Base-by-base conservation (phyloP, 352 stramenopile species). In the Phytophthora macrochlamydospora region DNA sequence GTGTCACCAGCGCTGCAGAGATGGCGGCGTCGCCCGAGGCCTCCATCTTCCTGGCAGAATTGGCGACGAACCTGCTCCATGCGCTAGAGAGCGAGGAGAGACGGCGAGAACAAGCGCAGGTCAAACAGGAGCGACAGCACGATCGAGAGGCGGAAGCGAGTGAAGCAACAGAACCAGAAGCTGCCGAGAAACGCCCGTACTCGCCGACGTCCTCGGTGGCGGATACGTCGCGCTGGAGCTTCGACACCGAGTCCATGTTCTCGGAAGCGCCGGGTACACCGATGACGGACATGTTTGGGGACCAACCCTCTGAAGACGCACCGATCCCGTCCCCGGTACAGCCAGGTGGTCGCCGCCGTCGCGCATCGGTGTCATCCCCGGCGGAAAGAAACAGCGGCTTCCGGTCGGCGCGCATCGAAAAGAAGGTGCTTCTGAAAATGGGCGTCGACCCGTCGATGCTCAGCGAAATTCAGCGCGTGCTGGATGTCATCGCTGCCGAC, bases 31-130 rank as follows among this genome's bases (percentile, higher is more conserved):
- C 86, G 18, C 80, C 82, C 1, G 86, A 94, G 62, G 71, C 81
- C 37, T 84, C 86, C n/a, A 85, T 94, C 33, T 87, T 94, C 42
- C 62, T 94, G 42, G 78, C 84, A 0, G 86, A 94, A 49, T 53
- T 92, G 18, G 86, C 83, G 3, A 92, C 83, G 11, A 92, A 94
- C 58, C 57, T 94, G 7, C 76, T 84, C 62, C 86, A 94, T 59
- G 73, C 80, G 31, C 57, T 92, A 1, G 83, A 92, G 45, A 79
- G 75, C 28, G 83, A 92, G 58, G 73, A 75, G 4, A 62, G 70
- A 51, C 71, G 81, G 8, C 71, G 65, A 7, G 51, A 78, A 14
- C 56, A 65, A 40, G 51, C 51, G 2, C 38, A 67, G 9, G 48
- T 59, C 9, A 44, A 70, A 31, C 46, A 54, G 13, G 37, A 62